phyloP scores from a whole-genome alignment of 805 yeast species.

The Candida sakaeoensis region DNA sequence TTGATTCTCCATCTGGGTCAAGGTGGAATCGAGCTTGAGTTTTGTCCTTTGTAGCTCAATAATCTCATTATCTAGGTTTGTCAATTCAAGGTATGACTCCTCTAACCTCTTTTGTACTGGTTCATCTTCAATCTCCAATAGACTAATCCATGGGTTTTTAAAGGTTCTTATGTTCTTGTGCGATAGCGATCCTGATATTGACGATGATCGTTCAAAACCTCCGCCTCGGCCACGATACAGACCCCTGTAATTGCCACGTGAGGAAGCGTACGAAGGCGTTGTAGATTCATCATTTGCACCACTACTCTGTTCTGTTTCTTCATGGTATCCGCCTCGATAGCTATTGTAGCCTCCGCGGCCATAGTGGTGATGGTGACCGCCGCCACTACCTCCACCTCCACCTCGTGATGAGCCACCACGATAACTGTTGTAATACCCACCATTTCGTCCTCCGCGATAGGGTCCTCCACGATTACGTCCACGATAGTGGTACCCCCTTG shows the following conservation, averaged over 20 bases:
- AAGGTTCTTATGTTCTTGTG: conserved; percentile 10
- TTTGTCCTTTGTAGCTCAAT: conserved; percentile 22
- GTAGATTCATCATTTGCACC: too few relatives aligned
- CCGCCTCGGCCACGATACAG: conserved; percentile 10
- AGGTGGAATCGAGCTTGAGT: conserved; percentile 17
- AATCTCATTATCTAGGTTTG: conserved; percentile 21
- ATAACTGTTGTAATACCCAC: conserved; percentile 1
- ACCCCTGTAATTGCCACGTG: conserved; percentile 2
- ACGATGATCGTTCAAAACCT: conserved; percentile 2
- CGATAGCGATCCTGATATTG: not conserved
- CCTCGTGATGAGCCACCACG: conserved; percentile 7
- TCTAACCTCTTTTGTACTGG: conserved; percentile 22
- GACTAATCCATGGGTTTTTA: conserved; percentile 32
- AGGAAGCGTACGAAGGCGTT: too few relatives aligned
- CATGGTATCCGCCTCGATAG: conserved; percentile 1
- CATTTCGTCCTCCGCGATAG: conserved; percentile 4
- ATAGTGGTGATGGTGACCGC: too few relatives aligned
- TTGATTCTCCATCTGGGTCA: conserved; percentile 20
- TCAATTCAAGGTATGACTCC: conserved; percentile 22
- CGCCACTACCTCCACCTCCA: conserved; percentile 3
- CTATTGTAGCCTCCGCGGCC: conserved; percentile 2
- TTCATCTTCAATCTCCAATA: conserved; percentile 26
- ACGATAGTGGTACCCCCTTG: conserved; percentile 6
- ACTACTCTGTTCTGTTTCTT: not conserved
- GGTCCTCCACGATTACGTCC: conserved; percentile 9